Percentiles rank a stretch among this genome's conserved stretches.
Evolutionary conservation across 331 rosid genomes (phyloP).

Genomic region (Arachis monticola): DNA sequence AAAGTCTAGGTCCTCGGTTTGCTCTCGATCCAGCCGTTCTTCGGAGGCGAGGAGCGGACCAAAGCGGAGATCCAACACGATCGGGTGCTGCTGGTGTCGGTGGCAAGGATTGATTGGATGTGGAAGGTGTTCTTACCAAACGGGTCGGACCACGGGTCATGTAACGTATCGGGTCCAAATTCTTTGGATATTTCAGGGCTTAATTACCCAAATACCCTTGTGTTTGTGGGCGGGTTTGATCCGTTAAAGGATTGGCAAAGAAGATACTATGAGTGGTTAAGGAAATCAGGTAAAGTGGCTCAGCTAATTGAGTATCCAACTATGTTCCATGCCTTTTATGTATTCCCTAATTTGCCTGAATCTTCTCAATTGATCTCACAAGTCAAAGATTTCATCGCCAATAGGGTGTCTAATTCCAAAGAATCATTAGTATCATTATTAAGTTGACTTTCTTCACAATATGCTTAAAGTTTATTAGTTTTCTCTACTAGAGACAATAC

Average conservation of each 20-base stretch:
- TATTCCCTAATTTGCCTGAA: slow-evolving; percentile 44
- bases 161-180: slow-evolving; percentile 54
- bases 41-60: slow-evolving; percentile 59
- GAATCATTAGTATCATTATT: neutral
- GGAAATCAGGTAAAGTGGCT: slow-evolving; percentile 43
- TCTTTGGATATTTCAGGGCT: slow-evolving; percentile 42
- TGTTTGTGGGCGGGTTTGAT: slow-evolving; percentile 54
- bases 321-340: slow-evolving; percentile 47
- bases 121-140: slow-evolving; percentile 54
- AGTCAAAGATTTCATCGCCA: slow-evolving; percentile 47
- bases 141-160: slow-evolving; percentile 48
- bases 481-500: too few relatives aligned
- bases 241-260: slow-evolving; percentile 60
- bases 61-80: slow-evolving; percentile 44
- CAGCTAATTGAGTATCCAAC: slow-evolving; percentile 49
- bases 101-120: slow-evolving; percentile 41
- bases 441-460: too few relatives aligned
- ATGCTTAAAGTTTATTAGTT: too few relatives aligned
- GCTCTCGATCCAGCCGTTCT: slow-evolving; percentile 48
- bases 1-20: slow-evolving; percentile 36
- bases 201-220: slow-evolving; percentile 48
- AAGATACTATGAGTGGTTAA: slow-evolving; percentile 52
- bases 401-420: neutral
- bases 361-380: slow-evolving; percentile 25
- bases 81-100: slow-evolving; percentile 24